Conservation (phyloP, 352 stramenopile species). For the Phytophthora nicotianae region DNA sequence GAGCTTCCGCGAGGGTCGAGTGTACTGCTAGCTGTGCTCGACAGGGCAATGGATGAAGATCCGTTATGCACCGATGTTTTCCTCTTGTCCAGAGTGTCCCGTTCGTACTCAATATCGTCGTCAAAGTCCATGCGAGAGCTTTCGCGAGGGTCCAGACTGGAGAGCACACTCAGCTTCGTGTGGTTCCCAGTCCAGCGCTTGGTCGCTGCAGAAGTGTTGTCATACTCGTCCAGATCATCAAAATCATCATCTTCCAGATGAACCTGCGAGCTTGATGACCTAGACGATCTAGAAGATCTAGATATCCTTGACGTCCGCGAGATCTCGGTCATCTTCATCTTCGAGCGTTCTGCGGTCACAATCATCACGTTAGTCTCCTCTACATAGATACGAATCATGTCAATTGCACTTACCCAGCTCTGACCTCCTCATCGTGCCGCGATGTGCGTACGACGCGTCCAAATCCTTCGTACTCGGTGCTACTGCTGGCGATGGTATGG, state of each 20-base stretch:
- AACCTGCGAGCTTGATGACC: not conserved
- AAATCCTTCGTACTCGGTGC: conserved; percentile 12
- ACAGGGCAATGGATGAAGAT: conserved; percentile 26
- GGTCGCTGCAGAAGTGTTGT: conserved; percentile 6
- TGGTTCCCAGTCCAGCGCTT: conserved; percentile 32
- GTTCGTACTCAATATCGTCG: conserved; percentile 28
- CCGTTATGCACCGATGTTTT: conserved; percentile 22
- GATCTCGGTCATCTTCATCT: conserved; percentile 29
- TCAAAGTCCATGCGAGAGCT: conserved; percentile 48
- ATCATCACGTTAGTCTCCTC: conserved; percentile 21
- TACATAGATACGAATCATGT: not conserved
- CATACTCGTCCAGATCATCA: conserved; percentile 31
- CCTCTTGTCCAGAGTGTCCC: conserved; percentile 10
- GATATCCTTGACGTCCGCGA: conserved; percentile 21
- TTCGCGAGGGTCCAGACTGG: conserved; percentile 40
- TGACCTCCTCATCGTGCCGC: conserved; percentile 38
- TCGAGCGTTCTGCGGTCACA: conserved; percentile 31
- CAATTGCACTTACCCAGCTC: conserved; percentile 39
- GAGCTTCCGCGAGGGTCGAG: conserved; percentile 34
- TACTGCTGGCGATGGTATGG: conserved; percentile 7
- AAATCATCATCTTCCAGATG: conserved; percentile 19
- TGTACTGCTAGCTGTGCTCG: conserved; percentile 30
- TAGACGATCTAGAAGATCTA: conserved; percentile 4
- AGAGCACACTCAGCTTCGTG: conserved; percentile 36
- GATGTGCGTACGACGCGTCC: conserved; percentile 30